These are phyloP conservation scores for Inga oerstediana DNA, from an alignment of 306 rosid species.

Conservation along the genomic window DNA sequence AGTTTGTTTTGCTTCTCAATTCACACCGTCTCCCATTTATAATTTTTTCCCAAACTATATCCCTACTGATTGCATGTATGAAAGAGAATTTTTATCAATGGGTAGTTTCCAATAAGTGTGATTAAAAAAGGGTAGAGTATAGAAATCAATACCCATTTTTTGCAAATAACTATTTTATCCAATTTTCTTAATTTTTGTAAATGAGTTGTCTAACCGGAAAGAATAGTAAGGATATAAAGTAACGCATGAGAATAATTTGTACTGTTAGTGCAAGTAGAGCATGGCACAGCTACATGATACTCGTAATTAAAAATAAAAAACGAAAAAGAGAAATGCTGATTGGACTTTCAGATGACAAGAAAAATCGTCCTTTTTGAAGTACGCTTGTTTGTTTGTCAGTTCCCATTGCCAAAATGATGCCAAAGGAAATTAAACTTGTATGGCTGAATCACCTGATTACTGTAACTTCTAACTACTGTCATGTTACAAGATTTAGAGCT, in stretches of 20 bases:
- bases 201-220: background rate
- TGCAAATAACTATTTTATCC: background rate
- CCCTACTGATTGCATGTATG: too few species aligned
- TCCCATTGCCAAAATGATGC: background rate
- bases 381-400: background rate
- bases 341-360: constrained; percentile 8
- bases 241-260: background rate
- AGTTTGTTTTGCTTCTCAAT: too few species aligned
- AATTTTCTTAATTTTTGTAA: too few species aligned
- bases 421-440: background rate
- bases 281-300: background rate
- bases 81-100: too few species aligned
- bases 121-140: too few species aligned
- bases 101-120: background rate
- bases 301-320: background rate
- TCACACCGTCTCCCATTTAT: too few species aligned
- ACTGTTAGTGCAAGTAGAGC: background rate
- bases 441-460: background rate
- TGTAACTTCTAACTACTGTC: background rate
- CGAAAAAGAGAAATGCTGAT: background rate
- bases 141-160: background rate
- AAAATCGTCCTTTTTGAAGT: constrained; percentile 9
- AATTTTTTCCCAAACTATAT: too few species aligned
- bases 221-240: background rate
- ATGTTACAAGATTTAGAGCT: background rate